These are phyloP conservation scores for Clarireedia monteithiana DNA, from an alignment of 2,329 filamentous ascomycete species.

Conservation along the genomic window DNA sequence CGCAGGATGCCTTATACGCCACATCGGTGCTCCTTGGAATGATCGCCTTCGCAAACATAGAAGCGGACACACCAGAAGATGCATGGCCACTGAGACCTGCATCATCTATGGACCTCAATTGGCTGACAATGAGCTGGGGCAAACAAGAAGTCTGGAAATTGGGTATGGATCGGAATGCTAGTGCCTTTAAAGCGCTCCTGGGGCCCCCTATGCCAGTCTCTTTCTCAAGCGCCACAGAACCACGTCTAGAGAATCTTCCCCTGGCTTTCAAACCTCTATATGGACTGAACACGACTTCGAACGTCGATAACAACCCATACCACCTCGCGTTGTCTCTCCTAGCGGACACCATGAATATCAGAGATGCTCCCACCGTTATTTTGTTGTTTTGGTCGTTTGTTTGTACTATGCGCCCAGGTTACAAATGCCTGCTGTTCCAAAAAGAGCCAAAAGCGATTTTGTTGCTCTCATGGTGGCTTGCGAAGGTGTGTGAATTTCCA, in stretches of 20 bases:
- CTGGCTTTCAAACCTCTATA: slow-evolving; percentile 12
- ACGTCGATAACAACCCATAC: slow-evolving; percentile 14
- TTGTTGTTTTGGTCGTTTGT: slow-evolving; percentile 41
- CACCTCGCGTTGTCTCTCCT: slow-evolving; percentile 8
- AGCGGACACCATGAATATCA: slow-evolving; percentile 4
- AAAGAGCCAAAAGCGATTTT: slow-evolving; percentile 48
- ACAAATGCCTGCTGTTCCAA: slow-evolving; percentile 35
- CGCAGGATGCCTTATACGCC: slow-evolving; percentile 42
- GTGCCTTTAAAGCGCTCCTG: not conserved
- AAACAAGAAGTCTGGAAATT: slow-evolving; percentile 45
- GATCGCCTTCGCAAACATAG: slow-evolving; percentile 38
- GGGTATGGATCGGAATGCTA: not conserved
- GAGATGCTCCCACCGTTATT: slow-evolving; percentile 33
- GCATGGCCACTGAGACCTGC: slow-evolving; percentile 48
- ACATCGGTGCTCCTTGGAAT: slow-evolving; percentile 40
- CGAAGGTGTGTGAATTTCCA: slow-evolving; percentile 34
- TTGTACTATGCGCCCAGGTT: slow-evolving; percentile 36
- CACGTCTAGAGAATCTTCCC: not conserved
- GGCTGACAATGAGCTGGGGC: slow-evolving; percentile 48
- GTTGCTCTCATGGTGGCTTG: slow-evolving; percentile 50
- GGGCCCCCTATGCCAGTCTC: not conserved
- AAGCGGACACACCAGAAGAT: slow-evolving; percentile 34
- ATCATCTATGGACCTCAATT: slow-evolving; percentile 42
- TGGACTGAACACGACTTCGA: slow-evolving; percentile 5
- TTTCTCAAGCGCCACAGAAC: not conserved